Evolutionary conservation across 257 asterid genomes (phyloP), one percentile per base, ranked within the genome.

Genomic region (Forsythia suspensa): DNA sequence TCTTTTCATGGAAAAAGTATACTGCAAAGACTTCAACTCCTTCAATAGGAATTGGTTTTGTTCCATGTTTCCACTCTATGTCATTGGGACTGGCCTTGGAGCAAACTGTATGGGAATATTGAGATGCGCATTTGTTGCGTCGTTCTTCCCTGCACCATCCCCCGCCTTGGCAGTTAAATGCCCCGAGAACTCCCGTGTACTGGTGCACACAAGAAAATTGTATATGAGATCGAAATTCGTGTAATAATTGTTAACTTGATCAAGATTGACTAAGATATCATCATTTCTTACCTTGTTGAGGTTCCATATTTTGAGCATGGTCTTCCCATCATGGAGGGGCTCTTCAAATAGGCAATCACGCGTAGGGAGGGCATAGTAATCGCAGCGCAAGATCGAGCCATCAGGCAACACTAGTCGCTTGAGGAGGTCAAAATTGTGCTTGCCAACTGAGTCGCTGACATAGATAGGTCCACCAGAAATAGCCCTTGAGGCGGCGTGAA

Each of bases 101-200:
- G 68, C 92, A 85, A 81, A 92, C 89, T 0, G 10, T 51, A 21
- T 86, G 89, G 3, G 98, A 94, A 83, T 83, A 85, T 37, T 94
- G 89, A 29, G 96, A 84, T 76, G 90, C 93, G 71, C 98, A 91
- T 29, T 81, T 77, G 91, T 92, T 94, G 73, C 95, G 91, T 20
- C 98, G 85, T 15, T 82, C 76, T 71, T 94, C 92, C 4, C 95
- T 90, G 76, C 85, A 79, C 98, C 98, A 94, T 5, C 98, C 98
- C 74, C 98, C 98, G 52, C 98, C 98, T 81, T 94, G 98, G 86
- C 98, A 94, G 77, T 92, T 94, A 79, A 94, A 94, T 9, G 96
- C 91, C 1, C 98, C 98, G 4, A 94, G 75, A 65, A 92, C 98
- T 84, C 97, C 98, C 1, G 95, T 91, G 85, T 85, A 92, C 98